phyloP scores from a whole-genome alignment of 2,329 filamentous ascomycete species.

The Aspergillus melleus region DNA sequence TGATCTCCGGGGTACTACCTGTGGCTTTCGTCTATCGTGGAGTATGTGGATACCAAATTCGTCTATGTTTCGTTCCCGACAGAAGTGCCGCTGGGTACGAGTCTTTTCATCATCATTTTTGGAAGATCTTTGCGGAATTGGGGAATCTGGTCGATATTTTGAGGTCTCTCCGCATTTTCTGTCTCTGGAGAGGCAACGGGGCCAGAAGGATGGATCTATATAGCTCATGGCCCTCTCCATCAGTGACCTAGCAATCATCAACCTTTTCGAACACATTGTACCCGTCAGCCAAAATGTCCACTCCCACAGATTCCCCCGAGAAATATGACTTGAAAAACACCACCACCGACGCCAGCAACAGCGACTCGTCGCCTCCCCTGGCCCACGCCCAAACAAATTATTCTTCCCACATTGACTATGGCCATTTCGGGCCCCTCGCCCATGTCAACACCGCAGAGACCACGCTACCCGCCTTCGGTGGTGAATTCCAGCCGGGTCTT shows the following conservation, averaged over 20 bases:
- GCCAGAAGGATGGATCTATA: not conserved
- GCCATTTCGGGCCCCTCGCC: slow-evolving; percentile 46
- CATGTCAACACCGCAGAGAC: slow-evolving; percentile 48
- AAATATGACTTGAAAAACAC: not conserved
- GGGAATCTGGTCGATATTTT: not conserved
- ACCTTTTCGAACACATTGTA: not conserved
- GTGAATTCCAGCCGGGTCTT: slow-evolving; percentile 71
- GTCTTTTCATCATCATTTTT: not conserved
- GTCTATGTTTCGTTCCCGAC: not conserved
- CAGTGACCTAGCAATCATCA: too few relatives aligned
- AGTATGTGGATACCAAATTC: not conserved
- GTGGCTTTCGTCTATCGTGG: not conserved
- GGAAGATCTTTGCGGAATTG: not conserved
- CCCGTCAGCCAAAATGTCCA: not conserved
- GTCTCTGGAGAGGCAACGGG: not conserved
- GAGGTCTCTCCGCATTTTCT: not conserved
- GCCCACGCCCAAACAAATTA: not conserved
- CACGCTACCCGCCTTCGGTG: slow-evolving; percentile 63
- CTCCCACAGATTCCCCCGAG: not conserved
- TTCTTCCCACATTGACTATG: not conserved
- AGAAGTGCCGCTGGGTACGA: not conserved
- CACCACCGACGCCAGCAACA: not conserved
- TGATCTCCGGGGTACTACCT: not conserved
- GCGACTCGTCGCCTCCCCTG: not conserved
- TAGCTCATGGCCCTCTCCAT: not conserved